Base-by-base conservation (phyloP, 2,329 filamentous ascomycete species). In the Fusarium nodosum region DNA sequence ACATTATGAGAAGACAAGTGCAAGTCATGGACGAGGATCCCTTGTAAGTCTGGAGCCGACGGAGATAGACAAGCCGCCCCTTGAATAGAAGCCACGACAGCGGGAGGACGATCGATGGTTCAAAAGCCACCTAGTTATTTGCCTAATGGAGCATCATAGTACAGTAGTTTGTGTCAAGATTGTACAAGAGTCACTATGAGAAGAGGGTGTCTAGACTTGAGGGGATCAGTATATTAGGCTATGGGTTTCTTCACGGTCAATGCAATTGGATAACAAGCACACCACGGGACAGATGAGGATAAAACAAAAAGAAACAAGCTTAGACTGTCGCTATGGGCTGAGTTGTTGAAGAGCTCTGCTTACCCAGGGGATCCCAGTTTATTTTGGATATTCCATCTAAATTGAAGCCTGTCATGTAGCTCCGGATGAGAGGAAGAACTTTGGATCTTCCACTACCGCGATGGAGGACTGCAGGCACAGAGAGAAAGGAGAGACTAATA, bases 21-120 rank as follows among this genome's bases (percentile, higher is more conserved):
- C 53, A 64, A 63, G 63, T 56, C 38, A 41, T 70, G 57, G 62
- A 60, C 66, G 57, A 68, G 66, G 66, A 56, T 68, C 66, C 66
- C 66, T 54, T 70, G 66, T 33, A 54, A 60, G 16, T 18, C 44
- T 34, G 42, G 56, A 51, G 55, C 38, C 51, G 48, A 45, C 24
- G 48, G 28, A 39, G n/a, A n/a, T 7, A 20, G 36, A 20, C 36
- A 13, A 39, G n/a, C n/a, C 36, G n/a, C 36, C 36, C n/a, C 36
- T 39, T 39, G 36, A 22, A 39, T 39, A 39, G 36, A 20, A 44
- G 56, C 51, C 42, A 66, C 41, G 57, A 56, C 48, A 54, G 50
- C 58, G 62, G 50, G 57, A 69, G 57, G 45, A 42, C 22, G 57
- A 50, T 46, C 26, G 46, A 63, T 20, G 48, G 47, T 60, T 54